Percentiles rank a stretch among this genome's conserved stretches.
Evolutionary conservation across 768 basidiomycete genomes (phyloP).

Genomic region (Hericium rajendrae): DNA sequence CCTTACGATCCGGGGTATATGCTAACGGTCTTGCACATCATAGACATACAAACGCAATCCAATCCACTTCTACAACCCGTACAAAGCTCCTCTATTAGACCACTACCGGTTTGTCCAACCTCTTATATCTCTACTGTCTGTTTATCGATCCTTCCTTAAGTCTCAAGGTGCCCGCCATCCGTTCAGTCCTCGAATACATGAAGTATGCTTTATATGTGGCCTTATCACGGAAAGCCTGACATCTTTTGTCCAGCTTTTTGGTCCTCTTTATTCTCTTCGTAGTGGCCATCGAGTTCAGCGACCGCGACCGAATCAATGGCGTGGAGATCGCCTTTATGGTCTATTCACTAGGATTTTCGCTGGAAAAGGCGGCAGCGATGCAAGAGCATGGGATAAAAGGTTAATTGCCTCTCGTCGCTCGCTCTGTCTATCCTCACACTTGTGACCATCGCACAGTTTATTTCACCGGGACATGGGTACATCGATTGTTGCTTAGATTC

Average conservation of each 20-base stretch:
- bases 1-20: background rate
- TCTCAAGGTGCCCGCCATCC: slow-evolving; percentile 88
- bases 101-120: slow-evolving; percentile 65
- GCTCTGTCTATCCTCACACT: background rate
- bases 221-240: slow-evolving; percentile 7
- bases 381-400: slow-evolving; percentile 92
- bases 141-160: slow-evolving; percentile 24
- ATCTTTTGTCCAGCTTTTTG: slow-evolving; percentile 46
- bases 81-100: slow-evolving; percentile 87
- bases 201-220: slow-evolving; percentile 42
- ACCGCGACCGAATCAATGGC: slow-evolving; percentile 49
- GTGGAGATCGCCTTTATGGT: slow-evolving; percentile 72
- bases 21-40: background rate
- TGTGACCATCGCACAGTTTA: slow-evolving; percentile 38
- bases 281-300: slow-evolving; percentile 67
- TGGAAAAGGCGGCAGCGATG: slow-evolving; percentile 91
- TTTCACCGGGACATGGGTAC: slow-evolving; percentile 78
- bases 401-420: slow-evolving; percentile 17
- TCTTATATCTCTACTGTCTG: background rate
- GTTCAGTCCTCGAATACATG: slow-evolving; percentile 80
- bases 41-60: slow-evolving; percentile 92
- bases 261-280: slow-evolving; percentile 73
- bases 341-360: slow-evolving; percentile 71
- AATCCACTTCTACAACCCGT: slow-evolving; percentile 89
- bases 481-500: slow-evolving; percentile 9